phyloP scores from a whole-genome alignment of 2,329 filamentous ascomycete species.

The Coniochaeta ligniaria region DNA sequence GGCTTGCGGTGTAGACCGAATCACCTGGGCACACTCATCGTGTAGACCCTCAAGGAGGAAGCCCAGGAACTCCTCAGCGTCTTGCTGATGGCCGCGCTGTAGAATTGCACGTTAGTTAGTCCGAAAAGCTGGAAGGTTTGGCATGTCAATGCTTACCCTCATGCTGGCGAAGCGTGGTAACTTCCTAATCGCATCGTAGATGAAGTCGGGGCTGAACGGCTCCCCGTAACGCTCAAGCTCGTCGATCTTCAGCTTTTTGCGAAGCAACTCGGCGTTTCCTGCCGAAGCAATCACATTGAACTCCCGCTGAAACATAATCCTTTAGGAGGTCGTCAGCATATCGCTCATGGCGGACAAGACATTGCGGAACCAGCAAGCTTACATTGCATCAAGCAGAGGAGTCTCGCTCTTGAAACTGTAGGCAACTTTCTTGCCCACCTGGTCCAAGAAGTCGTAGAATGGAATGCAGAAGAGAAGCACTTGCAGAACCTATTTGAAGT shows the following conservation, averaged over 20 bases:
- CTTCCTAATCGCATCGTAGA: constrained; percentile 86
- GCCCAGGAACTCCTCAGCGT: constrained; percentile 93
- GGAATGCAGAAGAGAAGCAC: constrained; percentile 88
- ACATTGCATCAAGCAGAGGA: constrained; percentile 90
- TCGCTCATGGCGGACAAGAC: not conserved
- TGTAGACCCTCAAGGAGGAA: constrained; percentile 89
- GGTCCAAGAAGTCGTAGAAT: constrained; percentile 90
- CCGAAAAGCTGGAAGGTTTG: not conserved
- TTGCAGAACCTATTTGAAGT: constrained; percentile 72
- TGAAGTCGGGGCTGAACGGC: constrained; percentile 85
- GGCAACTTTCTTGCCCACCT: constrained; percentile 73
- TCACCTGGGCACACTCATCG: constrained; percentile 79
- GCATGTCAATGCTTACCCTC: constrained; percentile 52
- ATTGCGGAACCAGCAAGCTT: constrained; percentile 27
- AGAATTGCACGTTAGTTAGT: constrained; percentile 16
- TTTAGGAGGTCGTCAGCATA: constrained; percentile 24
- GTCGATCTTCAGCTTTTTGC: constrained; percentile 66
- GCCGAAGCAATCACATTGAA: constrained; percentile 83
- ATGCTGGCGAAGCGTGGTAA: constrained; percentile 86
- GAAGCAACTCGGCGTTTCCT: constrained; percentile 64
- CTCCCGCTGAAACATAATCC: constrained; percentile 94
- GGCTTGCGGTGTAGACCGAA: constrained; percentile 43
- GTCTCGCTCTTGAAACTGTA: constrained; percentile 95
- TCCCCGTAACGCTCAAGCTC: constrained; percentile 89
- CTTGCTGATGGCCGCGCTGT: constrained; percentile 89